A percentile compares a stretch with the other conserved stretches of the same genome.
phyloP scores from a whole-genome alignment of 2,329 filamentous ascomycete genomes.

The Alternaria viburni region DNA sequence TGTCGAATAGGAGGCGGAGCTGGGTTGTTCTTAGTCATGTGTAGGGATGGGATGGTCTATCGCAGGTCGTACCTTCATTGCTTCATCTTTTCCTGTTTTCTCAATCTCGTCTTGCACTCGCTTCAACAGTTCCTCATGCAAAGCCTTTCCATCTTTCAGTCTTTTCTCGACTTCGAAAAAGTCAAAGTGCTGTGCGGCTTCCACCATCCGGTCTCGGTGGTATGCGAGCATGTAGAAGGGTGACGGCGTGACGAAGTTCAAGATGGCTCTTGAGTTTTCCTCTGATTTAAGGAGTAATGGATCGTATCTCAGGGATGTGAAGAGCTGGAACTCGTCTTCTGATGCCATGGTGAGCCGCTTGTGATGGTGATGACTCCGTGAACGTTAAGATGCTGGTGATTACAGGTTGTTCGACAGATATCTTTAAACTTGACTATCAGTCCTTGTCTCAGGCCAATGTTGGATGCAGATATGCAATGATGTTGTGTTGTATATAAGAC shows the following conservation, averaged over 20 bases:
- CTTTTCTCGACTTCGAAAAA: conserved; percentile 50
- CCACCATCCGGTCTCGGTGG: conserved; percentile 79
- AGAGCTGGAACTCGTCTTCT: conserved; percentile 42
- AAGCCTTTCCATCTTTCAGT: conserved; percentile 43
- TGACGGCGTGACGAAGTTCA: conserved; percentile 60
- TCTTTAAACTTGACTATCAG: neutral
- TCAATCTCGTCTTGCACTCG: conserved; percentile 39
- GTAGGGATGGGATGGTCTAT: neutral
- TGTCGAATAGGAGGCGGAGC: conserved; percentile 63
- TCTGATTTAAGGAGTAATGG: conserved; percentile 41
- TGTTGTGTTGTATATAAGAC: neutral
- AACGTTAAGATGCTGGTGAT: neutral
- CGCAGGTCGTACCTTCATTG: conserved; percentile 33
- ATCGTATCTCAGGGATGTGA: conserved; percentile 50
- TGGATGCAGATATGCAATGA: neutral
- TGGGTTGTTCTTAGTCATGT: conserved; percentile 28
- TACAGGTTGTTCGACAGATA: neutral
- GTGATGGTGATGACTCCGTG: neutral
- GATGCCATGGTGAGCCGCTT: conserved; percentile 22
- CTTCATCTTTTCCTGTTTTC: conserved; percentile 27
- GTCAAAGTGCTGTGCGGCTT: conserved; percentile 58
- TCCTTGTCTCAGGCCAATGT: neutral
- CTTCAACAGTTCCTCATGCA: conserved; percentile 41
- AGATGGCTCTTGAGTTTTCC: conserved; percentile 54
- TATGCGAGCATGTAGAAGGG: conserved; percentile 80